Base-by-base conservation (phyloP, 2,329 filamentous ascomycete genomes). In the Penicillium sp. region DNA sequence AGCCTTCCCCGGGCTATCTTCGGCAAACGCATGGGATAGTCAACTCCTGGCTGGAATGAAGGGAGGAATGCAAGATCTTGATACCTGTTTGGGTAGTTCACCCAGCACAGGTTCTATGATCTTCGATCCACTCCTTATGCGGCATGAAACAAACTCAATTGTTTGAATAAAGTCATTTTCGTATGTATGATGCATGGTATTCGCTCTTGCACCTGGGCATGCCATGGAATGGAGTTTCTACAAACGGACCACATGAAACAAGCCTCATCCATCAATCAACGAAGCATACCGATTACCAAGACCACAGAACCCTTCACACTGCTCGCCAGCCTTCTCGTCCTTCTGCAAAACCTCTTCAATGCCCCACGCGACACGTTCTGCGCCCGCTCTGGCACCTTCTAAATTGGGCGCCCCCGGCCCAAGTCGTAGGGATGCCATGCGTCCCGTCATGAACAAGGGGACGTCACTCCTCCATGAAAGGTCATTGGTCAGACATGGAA, bases 401-500 rank as follows among this genome's bases (percentile, higher is more conserved):
- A 92, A 75, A 68, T 92, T 92, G 0, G 83, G 84, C 1, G 87
- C 88, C 0, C 86, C 88, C 10, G 90, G 89, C 0, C 90, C 89
- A 0, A 93, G 74, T 53, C 85, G 80, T 61, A 93, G 69, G 1
- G 81, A 84, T 0, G 87, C 89, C 34, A 92, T 73, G 49, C 85
- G 79, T 1, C 88, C 90, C 0, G 86, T 86, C 54, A 90, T 73
- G 65, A 91, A 92, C 1, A 92, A 71, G 1, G 90, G 90, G 1
- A 93, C 82, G n/a, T 84, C 84, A 0, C 86, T 78, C 36, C 79
- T 79, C 90, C 89, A 93, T 81, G 87, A 88, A 56, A 93, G 75
- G 63, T 93, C 89, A 40, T 92, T 84, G 2, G 83, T 92, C 48
- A 93, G 71, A 59, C 87, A 90, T 0, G 90, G 90, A 18, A 92